Percentiles rank a stretch among this genome's conserved stretches.
Conservation (phyloP, 306 rosid genomes). For the Corylus heterophylla region DNA sequence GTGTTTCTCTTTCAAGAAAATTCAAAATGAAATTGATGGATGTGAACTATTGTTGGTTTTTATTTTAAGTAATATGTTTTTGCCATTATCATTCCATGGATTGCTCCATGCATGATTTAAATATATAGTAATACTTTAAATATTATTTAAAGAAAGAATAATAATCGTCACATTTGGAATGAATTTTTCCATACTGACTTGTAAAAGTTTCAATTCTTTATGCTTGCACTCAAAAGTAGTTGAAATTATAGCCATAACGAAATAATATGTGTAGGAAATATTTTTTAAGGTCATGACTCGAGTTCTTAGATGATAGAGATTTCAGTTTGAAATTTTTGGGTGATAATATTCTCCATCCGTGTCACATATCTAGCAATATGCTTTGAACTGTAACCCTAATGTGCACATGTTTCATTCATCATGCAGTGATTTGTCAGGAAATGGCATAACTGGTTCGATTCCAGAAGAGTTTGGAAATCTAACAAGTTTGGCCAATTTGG, state of each 20-base stretch:
- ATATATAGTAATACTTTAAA: neutral
- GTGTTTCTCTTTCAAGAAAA: neutral
- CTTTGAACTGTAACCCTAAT: constrained; percentile 16
- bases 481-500: constrained; percentile 65
- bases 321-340: neutral
- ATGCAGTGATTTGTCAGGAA: constrained; percentile 81
- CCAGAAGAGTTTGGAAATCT: constrained; percentile 80
- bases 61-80: neutral
- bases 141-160: neutral
- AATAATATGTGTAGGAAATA: neutral
- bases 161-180: neutral
- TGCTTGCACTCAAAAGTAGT: neutral
- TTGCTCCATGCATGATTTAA: neutral
- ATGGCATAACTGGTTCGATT: constrained; percentile 70
- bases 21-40: neutral
- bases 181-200: neutral
- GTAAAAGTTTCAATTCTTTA: neutral
- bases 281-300: neutral
- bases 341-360: neutral
- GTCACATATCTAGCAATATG: neutral
- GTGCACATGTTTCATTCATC: constrained; percentile 24
- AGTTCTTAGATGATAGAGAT: neutral
- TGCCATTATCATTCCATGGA: neutral
- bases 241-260: neutral
- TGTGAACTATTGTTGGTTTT: neutral